Evolutionary conservation across 768 basidiomycete genomes (phyloP).

Genomic region (Trametes cingulata): DNA sequence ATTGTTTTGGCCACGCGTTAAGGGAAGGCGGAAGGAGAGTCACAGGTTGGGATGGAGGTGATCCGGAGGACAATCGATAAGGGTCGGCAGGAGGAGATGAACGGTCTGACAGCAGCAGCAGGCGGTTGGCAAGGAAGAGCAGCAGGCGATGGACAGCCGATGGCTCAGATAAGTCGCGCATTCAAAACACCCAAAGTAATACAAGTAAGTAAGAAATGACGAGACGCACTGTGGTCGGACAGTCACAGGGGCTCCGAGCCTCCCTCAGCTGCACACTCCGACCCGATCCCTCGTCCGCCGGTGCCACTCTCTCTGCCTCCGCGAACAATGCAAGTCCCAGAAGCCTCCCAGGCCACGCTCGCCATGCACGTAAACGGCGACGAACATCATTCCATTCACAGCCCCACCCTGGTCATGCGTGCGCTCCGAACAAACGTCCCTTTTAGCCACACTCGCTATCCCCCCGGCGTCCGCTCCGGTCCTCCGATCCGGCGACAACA

Average conservation of each 20-base stretch:
- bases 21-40: conserved; percentile 16
- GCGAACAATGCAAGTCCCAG: conserved; percentile 12
- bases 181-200: too few species aligned
- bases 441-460: neutral
- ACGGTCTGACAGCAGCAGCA: conserved; percentile 2
- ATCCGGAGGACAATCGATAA: conserved; percentile 32
- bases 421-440: neutral
- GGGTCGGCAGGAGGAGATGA: conserved; percentile 21
- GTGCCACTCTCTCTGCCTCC: conserved; percentile 7
- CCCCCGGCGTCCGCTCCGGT: conserved; percentile 13
- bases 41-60: conserved; percentile 27
- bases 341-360: conserved; percentile 4
- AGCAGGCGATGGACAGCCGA: conserved; percentile 2
- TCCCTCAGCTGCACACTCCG: conserved; percentile 4
- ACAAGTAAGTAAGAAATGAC: neutral
- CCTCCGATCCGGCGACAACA: conserved; percentile 4
- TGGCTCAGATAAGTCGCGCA: neutral
- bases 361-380: conserved; percentile 16
- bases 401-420: conserved; percentile 7
- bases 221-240: neutral
- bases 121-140: conserved; percentile 15
- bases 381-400: conserved; percentile 12
- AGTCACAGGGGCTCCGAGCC: conserved; percentile 17
- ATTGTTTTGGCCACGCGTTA: conserved; percentile 15
- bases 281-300: conserved; percentile 4